Evolutionary conservation across 306 rosid genomes (phyloP), one percentile per base, ranked within the genome.

Genomic region (Arachis stenosperma): DNA sequence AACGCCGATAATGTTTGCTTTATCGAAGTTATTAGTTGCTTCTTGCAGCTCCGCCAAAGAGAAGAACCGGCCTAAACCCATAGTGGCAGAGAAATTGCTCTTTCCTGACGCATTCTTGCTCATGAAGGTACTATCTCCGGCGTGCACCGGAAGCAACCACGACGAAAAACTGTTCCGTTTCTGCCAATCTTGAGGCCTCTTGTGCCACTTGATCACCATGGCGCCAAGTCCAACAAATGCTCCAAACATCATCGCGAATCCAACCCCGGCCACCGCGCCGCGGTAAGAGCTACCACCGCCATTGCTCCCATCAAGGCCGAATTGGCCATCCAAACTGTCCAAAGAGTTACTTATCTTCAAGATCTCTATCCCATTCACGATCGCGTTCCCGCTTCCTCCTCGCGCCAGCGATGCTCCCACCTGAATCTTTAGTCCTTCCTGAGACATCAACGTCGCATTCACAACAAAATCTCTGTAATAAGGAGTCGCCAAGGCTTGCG

Each of bases 151-250:
- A 8, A 87, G 85, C 44, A 87, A 51, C 91, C 91, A 87, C 4
- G 91, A 87, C 59, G 91, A 87, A 84, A 87, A 87, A 48, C 91
- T 87, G 1, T 87, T 87, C 41, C 88, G 82, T 84, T 75, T 82
- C 40, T 82, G 91, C 91, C 91, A 87, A 22, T 87, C 91, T 61
- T 84, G 87, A 1, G 91, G 91, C 76, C 91, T 72, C 85, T 75
- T 87, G 77, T 84, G 88, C 91, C 91, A 87, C 78, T 82, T 87
- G 76, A 82, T 36, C 71, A 84, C 91, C 91, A 87, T 87, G 0
- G 91, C 91, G 44, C 90, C 90, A 33, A 86, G 76, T 0, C 90
- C 90, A 8, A 75, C 86, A 54, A 86, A 86, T 0, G 87, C 90
- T 47, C 87, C 90, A 76, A 86, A 86, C 90, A 86, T 86, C 90